phyloP scores from a whole-genome alignment of 2,329 filamentous ascomycete genomes.

The Thyridium curvatum region DNA sequence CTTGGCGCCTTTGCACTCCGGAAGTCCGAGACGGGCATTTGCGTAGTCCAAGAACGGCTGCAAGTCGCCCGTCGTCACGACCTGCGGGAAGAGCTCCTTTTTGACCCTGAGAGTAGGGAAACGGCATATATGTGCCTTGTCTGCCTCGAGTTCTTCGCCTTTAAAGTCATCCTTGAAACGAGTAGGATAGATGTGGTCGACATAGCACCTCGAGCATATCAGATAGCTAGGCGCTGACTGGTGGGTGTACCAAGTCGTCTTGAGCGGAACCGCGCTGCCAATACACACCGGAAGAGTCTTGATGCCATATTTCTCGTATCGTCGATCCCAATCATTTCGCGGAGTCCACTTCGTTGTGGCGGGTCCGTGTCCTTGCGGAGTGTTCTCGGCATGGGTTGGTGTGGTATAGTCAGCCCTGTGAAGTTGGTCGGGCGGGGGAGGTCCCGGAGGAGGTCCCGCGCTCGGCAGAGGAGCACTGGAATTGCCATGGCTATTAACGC shows the following conservation, averaged over 20 bases:
- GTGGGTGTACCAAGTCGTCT: constrained; percentile 31
- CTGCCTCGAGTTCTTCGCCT: background rate
- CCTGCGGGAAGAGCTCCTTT: constrained; percentile 24
- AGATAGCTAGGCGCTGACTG: constrained; percentile 21
- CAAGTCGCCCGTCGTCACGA: constrained; percentile 16
- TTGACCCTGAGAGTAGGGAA: constrained; percentile 25
- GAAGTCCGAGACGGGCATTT: constrained; percentile 14
- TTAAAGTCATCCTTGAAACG: constrained; percentile 20
- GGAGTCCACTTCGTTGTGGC: no score
- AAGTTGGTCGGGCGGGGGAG: no score
- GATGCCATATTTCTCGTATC: no score
- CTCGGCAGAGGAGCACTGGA: no score
- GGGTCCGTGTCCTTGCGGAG: no score
- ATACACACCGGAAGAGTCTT: constrained; percentile 14
- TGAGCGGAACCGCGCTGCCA: constrained; percentile 15
- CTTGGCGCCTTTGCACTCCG: constrained; percentile 19
- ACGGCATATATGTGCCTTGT: constrained; percentile 16
- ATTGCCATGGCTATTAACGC: no score
- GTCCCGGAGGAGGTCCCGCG: no score
- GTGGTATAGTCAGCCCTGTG: no score
- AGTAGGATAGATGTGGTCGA: constrained; percentile 25
- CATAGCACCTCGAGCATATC: constrained; percentile 34
- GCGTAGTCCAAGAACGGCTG: constrained; percentile 19
- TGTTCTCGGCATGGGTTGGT: no score
- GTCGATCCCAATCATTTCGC: no score